phyloP scores from a whole-genome alignment of 257 asterid genomes.

The Nicotiana tomentosiformis region DNA sequence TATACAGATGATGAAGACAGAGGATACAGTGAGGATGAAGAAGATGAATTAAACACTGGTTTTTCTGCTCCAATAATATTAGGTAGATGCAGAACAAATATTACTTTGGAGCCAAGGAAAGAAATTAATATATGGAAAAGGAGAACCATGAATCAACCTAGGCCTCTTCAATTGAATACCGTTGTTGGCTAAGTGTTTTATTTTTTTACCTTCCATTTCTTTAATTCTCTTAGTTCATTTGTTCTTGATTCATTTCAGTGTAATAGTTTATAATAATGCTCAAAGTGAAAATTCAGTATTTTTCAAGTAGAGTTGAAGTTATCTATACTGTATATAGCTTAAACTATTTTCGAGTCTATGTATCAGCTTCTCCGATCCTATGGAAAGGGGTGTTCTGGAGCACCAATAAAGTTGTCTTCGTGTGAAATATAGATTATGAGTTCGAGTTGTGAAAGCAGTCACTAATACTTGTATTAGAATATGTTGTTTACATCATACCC shows the following conservation, averaged over 20 bases:
- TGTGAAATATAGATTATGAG: no score
- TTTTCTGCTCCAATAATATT: conserved; percentile 45
- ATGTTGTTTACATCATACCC: no score
- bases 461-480: no score
- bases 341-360: no score
- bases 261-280: neutral
- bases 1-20: conserved; percentile 35
- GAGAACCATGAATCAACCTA: conserved; percentile 72
- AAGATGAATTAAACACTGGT: conserved; percentile 24
- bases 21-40: conserved; percentile 25
- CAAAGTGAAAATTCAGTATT: neutral
- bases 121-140: conserved; percentile 87
- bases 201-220: neutral
- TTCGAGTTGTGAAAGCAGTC: rapidly evolving
- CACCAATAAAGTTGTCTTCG: no score
- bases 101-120: conserved; percentile 59
- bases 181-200: neutral
- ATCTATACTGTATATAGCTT: neutral
- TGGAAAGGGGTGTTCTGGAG: no score
- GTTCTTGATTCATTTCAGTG: neutral
- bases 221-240: neutral
- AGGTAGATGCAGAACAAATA: conserved; percentile 12
- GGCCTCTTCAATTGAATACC: conserved; percentile 37
- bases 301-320: neutral
- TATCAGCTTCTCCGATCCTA: no score